These are phyloP conservation scores for Calonectria montana DNA, from an alignment of 2,329 filamentous ascomycete species.

Conservation along the genomic window DNA sequence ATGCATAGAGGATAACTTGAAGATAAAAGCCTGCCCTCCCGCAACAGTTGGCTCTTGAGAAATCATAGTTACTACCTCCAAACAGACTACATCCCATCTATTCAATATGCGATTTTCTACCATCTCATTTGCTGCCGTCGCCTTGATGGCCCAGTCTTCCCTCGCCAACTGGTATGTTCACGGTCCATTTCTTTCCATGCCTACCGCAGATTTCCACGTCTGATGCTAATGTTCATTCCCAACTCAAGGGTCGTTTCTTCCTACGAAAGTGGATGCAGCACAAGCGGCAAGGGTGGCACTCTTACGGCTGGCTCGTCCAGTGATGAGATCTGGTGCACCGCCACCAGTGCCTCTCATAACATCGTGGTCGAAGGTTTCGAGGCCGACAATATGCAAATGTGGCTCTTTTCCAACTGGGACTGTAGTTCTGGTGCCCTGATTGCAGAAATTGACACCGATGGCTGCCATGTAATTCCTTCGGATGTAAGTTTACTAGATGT, in stretches of 20 bases:
- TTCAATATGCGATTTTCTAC: neutral
- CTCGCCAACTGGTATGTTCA: neutral
- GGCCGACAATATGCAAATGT: neutral
- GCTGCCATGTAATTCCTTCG: neutral
- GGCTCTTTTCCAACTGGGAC: neutral
- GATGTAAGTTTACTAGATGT: neutral
- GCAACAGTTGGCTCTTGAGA: neutral
- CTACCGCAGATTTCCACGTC: no score
- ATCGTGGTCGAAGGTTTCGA: neutral
- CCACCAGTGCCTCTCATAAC: neutral
- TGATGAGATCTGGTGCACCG: neutral
- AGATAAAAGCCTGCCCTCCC: neutral
- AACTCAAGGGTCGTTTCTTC: neutral
- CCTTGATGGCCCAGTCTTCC: neutral
- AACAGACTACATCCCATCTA: neutral
- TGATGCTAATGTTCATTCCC: neutral
- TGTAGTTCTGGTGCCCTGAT: neutral
- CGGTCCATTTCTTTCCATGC: neutral
- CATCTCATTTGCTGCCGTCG: neutral
- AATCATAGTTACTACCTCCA: no score
- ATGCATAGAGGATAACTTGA: neutral
- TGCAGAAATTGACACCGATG: neutral
- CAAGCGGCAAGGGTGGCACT: neutral
- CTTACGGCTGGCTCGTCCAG: neutral
- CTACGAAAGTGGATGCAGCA: neutral